Conservation (phyloP, 352 stramenopile genomes). For the Globisporangium alternatum region DNA sequence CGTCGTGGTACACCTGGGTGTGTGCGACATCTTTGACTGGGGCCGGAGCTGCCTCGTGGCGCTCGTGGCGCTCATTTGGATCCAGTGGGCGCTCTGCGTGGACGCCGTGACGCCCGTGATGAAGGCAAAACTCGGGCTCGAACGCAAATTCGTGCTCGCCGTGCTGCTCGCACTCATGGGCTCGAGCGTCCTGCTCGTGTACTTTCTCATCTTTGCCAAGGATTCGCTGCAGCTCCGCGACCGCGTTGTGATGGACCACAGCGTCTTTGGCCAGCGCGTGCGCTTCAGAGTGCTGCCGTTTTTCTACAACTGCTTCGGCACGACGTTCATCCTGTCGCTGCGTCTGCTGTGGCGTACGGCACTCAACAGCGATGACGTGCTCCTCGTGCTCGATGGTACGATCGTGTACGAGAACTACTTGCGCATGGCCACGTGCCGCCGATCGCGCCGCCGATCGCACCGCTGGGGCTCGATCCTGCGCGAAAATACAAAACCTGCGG, state of each 20-base stretch:
- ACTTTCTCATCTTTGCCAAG: conserved; percentile 4
- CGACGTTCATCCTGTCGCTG: conserved; percentile 5
- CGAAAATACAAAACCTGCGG: background rate
- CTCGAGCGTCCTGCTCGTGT: background rate
- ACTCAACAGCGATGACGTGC: background rate
- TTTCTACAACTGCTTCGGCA: conserved; percentile 21
- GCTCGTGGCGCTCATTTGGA: conserved; percentile 12
- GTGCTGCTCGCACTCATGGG: background rate
- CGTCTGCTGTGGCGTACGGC: conserved; percentile 15
- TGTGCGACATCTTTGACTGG: conserved; percentile 29
- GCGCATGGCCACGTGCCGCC: background rate
- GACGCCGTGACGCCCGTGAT: conserved; percentile 14
- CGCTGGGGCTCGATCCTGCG: background rate
- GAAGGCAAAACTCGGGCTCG: conserved; percentile 11
- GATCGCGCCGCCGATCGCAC: background rate
- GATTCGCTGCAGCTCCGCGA: background rate
- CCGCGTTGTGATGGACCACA: background rate
- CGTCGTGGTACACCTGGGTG: conserved; percentile 10
- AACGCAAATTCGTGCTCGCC: conserved; percentile 1
- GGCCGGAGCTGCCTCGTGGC: background rate
- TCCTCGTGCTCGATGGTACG: conserved; percentile 17
- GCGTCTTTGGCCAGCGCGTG: background rate
- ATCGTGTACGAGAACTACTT: conserved; percentile 15
- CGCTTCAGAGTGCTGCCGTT: conserved; percentile 15
- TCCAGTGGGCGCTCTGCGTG: conserved; percentile 11